Base-by-base conservation (phyloP, 192 early-diverging fungal genomes). In the Funneliformis geosporum region DNA sequence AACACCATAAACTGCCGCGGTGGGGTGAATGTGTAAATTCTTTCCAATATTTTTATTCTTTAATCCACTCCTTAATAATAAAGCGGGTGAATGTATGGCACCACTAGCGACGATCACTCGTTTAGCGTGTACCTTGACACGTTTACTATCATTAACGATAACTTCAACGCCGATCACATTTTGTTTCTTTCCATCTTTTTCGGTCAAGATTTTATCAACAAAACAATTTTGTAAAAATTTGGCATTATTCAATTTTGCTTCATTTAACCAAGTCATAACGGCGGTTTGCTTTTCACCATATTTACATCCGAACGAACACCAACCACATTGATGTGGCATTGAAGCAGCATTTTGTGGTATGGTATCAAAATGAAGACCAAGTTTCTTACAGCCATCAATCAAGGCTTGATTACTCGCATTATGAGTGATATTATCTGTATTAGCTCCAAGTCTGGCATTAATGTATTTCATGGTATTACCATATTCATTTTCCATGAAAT, bases 21-120 rank as follows among this genome's bases (percentile, higher is more conserved):
- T 87, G 42, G 94, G 94, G 78, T 95, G 93, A 18, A 93, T 73
- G 40, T 80, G 75, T 42, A 95, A 81, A 72, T 94, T 81, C 1
- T 85, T 79, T 23, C 94, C 94, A 82, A 95, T 91, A 83, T 92
- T 77, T 40, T 85, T 85, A 80, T 93, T 93, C 64, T 88, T 90
- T 59, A 95, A 81, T 43, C 91, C 92, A 79, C 88, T 90, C 43
- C 90, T 84, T 25, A 84, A 80, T 55, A 95, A 78, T 2, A 95
- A 73, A 25, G 89, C 89, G 6, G 93, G 93, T 0, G 89, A 86
- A 77, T 94, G 83, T 55, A 95, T 83, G 0, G 90, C 88, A 3
- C 94, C 94, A 44, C 85, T 85, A 44, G 88, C 80, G 12, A 89
- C 82, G 18, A 95, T 86, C 3, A 94, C 92, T 59, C 84, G 84